Evolutionary conservation across 1,284 basidiomycete genomes (phyloP).

Genomic region (Flammula alnicola): DNA sequence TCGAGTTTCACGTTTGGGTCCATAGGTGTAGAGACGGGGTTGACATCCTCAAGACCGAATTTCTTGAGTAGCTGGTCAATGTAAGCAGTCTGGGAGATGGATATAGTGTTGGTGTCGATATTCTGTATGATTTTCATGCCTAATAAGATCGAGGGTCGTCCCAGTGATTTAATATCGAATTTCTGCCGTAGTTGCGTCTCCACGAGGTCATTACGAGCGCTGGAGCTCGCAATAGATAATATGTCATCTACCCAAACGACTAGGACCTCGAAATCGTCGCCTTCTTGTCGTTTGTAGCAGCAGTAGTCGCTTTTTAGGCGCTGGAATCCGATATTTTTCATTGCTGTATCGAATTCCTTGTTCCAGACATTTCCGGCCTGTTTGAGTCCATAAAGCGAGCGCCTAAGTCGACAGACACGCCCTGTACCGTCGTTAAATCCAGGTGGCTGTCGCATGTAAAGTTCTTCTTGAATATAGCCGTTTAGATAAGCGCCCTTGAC

Average conservation of each 20-base stretch:
- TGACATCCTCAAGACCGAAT: constrained; percentile 24
- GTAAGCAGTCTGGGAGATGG: constrained; percentile 21
- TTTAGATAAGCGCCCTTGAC: constrained; percentile 38
- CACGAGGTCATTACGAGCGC: constrained; percentile 1
- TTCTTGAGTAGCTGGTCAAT: constrained; percentile 22
- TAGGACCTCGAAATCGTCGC: constrained; percentile 13
- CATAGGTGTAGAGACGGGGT: constrained; percentile 29
- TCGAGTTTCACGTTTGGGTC: constrained; percentile 26
- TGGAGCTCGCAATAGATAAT: constrained; percentile 3
- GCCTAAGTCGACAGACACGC: constrained; percentile 23
- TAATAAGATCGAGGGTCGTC: constrained; percentile 20
- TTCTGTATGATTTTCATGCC: constrained; percentile 17
- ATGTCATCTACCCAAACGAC: constrained; percentile 26
- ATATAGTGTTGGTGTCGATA: constrained; percentile 6
- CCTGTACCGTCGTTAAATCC: constrained; percentile 27
- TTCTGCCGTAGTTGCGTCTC: constrained; percentile 13
- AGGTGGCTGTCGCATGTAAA: constrained; percentile 35
- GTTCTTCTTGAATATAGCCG: constrained; percentile 27
- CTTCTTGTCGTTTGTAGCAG: constrained; percentile 12
- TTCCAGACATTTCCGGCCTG: constrained; percentile 35
- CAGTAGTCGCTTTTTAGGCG: constrained; percentile 21
- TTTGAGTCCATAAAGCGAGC: constrained; percentile 35
- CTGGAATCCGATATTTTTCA: constrained; percentile 15
- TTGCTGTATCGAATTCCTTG: constrained; percentile 22
- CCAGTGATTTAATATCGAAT: constrained; percentile 21